A percentile compares a stretch with the other conserved stretches of the same genome.
These are phyloP conservation scores for Huntiella savannae DNA, from an alignment of 2,329 filamentous ascomycete species.

Conservation along the genomic window DNA sequence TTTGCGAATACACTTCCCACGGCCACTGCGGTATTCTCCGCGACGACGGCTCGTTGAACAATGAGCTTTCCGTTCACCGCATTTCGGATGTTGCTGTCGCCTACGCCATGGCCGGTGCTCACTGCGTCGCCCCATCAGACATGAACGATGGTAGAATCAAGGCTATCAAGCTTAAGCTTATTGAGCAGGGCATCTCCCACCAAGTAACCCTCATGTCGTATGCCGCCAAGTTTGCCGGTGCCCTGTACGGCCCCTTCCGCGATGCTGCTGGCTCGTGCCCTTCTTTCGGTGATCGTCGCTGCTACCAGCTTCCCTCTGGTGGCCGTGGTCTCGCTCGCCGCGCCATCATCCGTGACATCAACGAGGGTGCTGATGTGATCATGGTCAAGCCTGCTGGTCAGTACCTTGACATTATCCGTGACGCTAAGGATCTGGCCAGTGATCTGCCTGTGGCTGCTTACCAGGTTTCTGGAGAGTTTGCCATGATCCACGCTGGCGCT, in stretches of 20 bases:
- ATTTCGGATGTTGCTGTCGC: slow-evolving; percentile 95
- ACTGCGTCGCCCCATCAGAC: slow-evolving; percentile 91
- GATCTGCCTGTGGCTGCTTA: slow-evolving; percentile 90
- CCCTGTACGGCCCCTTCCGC: slow-evolving; percentile 89
- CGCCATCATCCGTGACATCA: slow-evolving; percentile 76
- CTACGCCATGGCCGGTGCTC: slow-evolving; percentile 86
- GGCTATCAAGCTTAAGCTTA: slow-evolving; percentile 93
- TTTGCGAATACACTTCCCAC: slow-evolving; percentile 97
- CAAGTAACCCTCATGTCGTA: slow-evolving; percentile 91
- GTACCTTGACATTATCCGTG: slow-evolving; percentile 93
- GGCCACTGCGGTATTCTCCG: slow-evolving; percentile 92
- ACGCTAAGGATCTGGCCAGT: slow-evolving; percentile 83
- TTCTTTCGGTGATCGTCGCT: slow-evolving; percentile 83
- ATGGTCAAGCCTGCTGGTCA: slow-evolving; percentile 97
- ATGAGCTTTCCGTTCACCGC: slow-evolving; percentile 78
- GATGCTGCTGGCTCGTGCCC: slow-evolving; percentile 84
- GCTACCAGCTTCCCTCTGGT: slow-evolving; percentile 89
- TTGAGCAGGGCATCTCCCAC: slow-evolving; percentile 84
- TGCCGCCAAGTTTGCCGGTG: slow-evolving; percentile 92
- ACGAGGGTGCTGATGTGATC: slow-evolving; percentile 89
- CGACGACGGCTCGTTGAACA: slow-evolving; percentile 85
- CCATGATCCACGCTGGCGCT: slow-evolving; percentile 91
- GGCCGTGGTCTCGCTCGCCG: slow-evolving; percentile 80
- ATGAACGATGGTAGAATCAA: slow-evolving; percentile 98
- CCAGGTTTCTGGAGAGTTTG: slow-evolving; percentile 91